Conservation (phyloP, 495 filamentous ascomycete genomes). For the Hypoxylon perforatum region DNA sequence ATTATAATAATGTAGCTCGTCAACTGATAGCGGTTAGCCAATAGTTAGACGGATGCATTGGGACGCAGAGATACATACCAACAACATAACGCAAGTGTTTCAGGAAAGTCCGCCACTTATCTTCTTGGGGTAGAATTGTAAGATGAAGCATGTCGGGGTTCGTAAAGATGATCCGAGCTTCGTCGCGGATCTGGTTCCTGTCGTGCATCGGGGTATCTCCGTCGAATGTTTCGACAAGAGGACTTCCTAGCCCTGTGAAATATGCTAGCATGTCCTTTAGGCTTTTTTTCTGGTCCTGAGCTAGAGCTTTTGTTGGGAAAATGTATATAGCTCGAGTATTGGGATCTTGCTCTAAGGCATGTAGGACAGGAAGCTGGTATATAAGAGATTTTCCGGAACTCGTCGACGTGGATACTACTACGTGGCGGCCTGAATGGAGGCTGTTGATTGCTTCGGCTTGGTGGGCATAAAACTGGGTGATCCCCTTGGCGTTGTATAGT, state of each 20-base stretch:
- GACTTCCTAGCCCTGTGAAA: constrained; percentile 78
- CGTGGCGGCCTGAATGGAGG: constrained; percentile 82
- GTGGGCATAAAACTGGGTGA: constrained; percentile 90
- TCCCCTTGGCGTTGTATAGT: constrained; percentile 87
- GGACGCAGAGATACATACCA: constrained; percentile 53
- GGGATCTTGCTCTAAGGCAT: constrained; percentile 82
- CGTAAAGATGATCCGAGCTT: constrained; percentile 94
- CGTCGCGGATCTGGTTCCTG: constrained; percentile 82
- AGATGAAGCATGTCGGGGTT: constrained; percentile 99
- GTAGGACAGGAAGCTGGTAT: constrained; percentile 93
- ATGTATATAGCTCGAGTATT: constrained; percentile 94
- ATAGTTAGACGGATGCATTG: background rate
- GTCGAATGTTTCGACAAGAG: constrained; percentile 92
- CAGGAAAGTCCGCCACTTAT: constrained; percentile 87
- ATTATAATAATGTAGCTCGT: constrained; percentile 96
- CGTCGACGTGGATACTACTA: constrained; percentile 94
- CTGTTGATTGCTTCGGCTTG: constrained; percentile 96
- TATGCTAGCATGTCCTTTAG: constrained; percentile 84
- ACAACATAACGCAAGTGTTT: constrained; percentile 92
- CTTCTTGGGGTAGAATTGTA: constrained; percentile 92
- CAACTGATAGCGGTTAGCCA: constrained; percentile 54
- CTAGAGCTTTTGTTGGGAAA: constrained; percentile 96
- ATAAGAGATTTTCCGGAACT: constrained; percentile 97
- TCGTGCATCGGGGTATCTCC: constrained; percentile 89
- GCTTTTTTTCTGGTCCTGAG: constrained; percentile 93